Percentiles rank a stretch among this genome's conserved stretches.
These are phyloP conservation scores for Cladosporium velox DNA, from an alignment of 2,329 filamentous ascomycete species.

Conservation along the genomic window DNA sequence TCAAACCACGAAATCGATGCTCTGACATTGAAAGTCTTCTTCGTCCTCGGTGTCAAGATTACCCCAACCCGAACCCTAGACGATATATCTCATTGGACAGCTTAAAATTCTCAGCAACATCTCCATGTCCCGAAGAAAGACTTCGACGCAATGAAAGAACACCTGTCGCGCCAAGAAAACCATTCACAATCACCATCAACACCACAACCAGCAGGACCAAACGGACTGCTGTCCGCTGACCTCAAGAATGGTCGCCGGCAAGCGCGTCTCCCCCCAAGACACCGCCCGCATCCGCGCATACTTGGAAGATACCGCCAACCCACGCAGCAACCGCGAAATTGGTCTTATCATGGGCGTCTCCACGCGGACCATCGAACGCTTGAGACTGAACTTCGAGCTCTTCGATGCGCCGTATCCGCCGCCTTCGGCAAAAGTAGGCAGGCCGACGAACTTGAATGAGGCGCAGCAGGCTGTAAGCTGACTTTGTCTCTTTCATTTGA, in stretches of 20 bases:
- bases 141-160: background rate
- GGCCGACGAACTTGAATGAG: background rate
- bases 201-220: too few species aligned
- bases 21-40: background rate
- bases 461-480: background rate
- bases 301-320: background rate
- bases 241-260: background rate
- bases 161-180: slow-evolving; percentile 4
- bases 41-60: too few species aligned
- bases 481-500: background rate
- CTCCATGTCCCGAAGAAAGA: background rate
- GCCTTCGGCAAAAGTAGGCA: background rate
- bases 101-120: background rate
- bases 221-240: background rate
- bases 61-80: background rate
- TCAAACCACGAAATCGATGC: background rate
- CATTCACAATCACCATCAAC: too few species aligned
- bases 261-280: background rate
- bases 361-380: background rate
- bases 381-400: background rate
- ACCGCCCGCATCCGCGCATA: background rate
- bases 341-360: background rate
- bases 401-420: background rate
- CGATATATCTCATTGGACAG: background rate
- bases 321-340: background rate